These are phyloP conservation scores for Hansenula sp. DNA, from an alignment of 1,139 yeast genomes.

Conservation along the genomic window DNA sequence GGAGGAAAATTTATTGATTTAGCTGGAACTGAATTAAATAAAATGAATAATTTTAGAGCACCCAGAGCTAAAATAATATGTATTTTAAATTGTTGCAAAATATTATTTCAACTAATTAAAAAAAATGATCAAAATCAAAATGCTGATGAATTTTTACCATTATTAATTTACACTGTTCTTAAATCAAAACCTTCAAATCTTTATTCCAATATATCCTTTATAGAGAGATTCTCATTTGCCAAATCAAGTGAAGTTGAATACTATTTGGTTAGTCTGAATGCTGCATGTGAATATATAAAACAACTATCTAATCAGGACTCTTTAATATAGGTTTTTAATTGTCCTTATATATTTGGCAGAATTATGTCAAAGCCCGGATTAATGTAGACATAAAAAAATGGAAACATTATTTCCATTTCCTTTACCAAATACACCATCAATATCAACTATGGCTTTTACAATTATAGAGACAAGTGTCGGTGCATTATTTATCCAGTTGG, in stretches of 20 bases:
- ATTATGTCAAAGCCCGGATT: too few species aligned
- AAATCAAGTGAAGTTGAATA: constrained; percentile 21
- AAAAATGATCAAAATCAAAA: constrained; percentile 63
- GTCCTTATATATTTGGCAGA: too few species aligned
- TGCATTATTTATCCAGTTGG: constrained; percentile 37
- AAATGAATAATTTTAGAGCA: constrained; percentile 79
- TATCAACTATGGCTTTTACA: constrained; percentile 34
- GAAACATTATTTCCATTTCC: too few species aligned
- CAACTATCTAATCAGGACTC: too few species aligned
- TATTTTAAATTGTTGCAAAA: constrained; percentile 85
- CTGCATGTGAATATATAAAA: constrained; percentile 21
- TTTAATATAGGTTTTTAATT: too few species aligned
- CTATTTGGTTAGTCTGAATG: constrained; percentile 20
- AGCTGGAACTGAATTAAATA: constrained; percentile 68
- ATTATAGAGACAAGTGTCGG: constrained; percentile 39
- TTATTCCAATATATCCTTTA: constrained; percentile 75
- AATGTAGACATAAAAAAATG: too few species aligned
- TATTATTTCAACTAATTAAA: constrained; percentile 80
- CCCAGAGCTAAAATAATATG: constrained; percentile 95
- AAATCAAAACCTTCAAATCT: constrained; percentile 62
- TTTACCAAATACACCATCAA: too few species aligned
- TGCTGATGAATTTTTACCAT: constrained; percentile 91
- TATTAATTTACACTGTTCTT: constrained; percentile 73
- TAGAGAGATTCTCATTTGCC: constrained; percentile 56
- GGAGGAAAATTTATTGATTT: constrained; percentile 61